A percentile compares a stretch with the other conserved stretches of the same genome.
Conservation (phyloP, 1,284 basidiomycete genomes). For the Sporisorium reilianum region DNA sequence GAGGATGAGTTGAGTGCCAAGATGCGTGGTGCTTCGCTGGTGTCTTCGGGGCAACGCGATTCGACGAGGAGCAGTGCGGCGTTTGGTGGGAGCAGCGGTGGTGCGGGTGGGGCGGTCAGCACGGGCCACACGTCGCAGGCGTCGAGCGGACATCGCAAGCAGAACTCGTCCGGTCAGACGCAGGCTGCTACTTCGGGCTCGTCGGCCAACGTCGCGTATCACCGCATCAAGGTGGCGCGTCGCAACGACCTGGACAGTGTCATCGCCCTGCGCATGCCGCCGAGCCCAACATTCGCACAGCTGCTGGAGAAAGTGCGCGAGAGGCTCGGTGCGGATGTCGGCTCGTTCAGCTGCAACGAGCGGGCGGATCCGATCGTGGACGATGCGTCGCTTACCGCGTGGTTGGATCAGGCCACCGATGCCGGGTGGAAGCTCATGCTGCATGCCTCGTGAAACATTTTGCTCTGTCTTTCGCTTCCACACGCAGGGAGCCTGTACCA, state of each 20-base stretch:
- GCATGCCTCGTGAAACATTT: slow-evolving; percentile 76
- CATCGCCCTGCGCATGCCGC: slow-evolving; percentile 96
- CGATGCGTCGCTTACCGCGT: slow-evolving; percentile 80
- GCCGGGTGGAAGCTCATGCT: slow-evolving; percentile 87
- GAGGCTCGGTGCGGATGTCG: slow-evolving; percentile 82
- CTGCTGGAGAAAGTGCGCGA: slow-evolving; percentile 91
- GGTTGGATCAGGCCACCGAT: slow-evolving; percentile 76
- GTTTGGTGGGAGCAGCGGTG: slow-evolving; percentile 11
- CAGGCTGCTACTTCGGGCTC: slow-evolving; percentile 41
- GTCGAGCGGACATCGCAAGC: slow-evolving; percentile 46
- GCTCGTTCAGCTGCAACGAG: slow-evolving; percentile 70
- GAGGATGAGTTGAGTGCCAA: slow-evolving; percentile 38
- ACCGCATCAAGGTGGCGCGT: slow-evolving; percentile 97
- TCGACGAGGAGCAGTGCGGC: slow-evolving; percentile 37
- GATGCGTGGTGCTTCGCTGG: slow-evolving; percentile 41
- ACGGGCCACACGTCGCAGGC: slow-evolving; percentile 42
- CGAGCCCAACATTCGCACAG: slow-evolving; percentile 85
- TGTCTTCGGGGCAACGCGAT: slow-evolving; percentile 29
- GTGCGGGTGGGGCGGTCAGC: slow-evolving; percentile 15
- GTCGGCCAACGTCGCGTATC: slow-evolving; percentile 70
- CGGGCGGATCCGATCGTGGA: slow-evolving; percentile 76
- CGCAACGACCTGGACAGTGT: slow-evolving; percentile 85
- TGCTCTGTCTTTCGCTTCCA: slow-evolving; percentile 1
- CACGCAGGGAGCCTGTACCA: not conserved
- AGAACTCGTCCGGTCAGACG: slow-evolving; percentile 36